Percentiles rank a stretch among this genome's conserved stretches.
Evolutionary conservation across 192 early-diverging fungal species (phyloP).

Genomic region (Powellomyces hirtus): DNA sequence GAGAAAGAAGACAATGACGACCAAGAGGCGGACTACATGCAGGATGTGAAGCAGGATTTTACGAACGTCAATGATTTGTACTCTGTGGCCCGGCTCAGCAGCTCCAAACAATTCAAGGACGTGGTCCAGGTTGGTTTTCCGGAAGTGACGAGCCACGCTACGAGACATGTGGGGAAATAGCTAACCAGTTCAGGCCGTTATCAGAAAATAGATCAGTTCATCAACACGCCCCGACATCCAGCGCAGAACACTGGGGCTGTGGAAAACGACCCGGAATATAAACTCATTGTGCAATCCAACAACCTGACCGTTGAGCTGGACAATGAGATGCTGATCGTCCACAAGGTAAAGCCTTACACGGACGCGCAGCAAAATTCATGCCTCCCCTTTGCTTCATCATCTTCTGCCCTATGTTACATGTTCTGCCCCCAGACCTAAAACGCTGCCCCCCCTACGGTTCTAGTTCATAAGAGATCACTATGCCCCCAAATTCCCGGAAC

Average conservation of each 20-base stretch:
- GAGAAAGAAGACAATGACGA: constrained; percentile 35
- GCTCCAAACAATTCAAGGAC: constrained; percentile 56
- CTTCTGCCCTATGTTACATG: too few relatives aligned
- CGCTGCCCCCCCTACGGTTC: too few relatives aligned
- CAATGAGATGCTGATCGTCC: constrained; percentile 82
- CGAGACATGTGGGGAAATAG: background rate
- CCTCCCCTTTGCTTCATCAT: too few relatives aligned
- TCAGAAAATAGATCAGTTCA: constrained; percentile 55
- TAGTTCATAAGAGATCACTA: constrained; percentile 92
- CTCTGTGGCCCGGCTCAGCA: constrained; percentile 64
- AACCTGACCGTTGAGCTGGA: constrained; percentile 81
- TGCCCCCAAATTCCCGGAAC: constrained; percentile 82
- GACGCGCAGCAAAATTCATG: too few relatives aligned
- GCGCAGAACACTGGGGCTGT: constrained; percentile 57
- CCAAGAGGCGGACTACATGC: constrained; percentile 53
- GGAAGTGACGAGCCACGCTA: background rate
- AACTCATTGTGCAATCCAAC: constrained; percentile 82
- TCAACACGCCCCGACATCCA: constrained; percentile 30
- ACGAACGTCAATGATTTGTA: constrained; percentile 50
- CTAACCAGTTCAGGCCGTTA: background rate
- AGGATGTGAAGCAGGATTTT: constrained; percentile 45
- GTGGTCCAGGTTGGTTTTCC: constrained; percentile 48
- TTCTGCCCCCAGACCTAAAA: too few relatives aligned
- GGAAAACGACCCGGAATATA: constrained; percentile 88
- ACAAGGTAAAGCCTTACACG: too few relatives aligned